Conservation (phyloP, 768 basidiomycete species). For the Coprinopsis sp. region DNA sequence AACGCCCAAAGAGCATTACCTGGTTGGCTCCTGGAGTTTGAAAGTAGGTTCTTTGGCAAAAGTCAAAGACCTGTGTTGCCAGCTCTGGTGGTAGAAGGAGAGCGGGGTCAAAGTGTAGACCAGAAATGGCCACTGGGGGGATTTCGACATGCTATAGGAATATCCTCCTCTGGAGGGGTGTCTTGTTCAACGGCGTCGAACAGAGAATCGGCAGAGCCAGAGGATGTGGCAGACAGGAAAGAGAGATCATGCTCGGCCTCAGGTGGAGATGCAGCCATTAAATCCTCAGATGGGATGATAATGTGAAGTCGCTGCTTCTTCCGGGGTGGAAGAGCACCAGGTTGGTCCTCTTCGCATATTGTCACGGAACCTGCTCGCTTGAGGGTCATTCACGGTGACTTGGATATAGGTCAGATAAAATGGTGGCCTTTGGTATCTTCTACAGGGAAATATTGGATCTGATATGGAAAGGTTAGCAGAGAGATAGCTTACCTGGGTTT, state of each 20-base stretch:
- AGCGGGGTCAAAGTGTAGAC: constrained; percentile 57
- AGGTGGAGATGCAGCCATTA: neutral
- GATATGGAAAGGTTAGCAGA: too few species aligned
- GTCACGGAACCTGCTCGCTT: neutral
- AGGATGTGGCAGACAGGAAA: constrained; percentile 1
- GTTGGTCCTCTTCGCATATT: neutral
- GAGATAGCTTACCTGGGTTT: too few species aligned
- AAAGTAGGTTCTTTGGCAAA: constrained; percentile 60
- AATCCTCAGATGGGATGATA: constrained; percentile 5
- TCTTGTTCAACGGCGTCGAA: neutral
- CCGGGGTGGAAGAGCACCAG: neutral
- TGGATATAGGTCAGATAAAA: too few species aligned
- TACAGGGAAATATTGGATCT: too few species aligned
- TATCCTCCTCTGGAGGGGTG: neutral
- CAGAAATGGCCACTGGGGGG: constrained; percentile 54
- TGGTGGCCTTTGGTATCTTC: too few species aligned
- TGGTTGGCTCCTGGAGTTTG: constrained; percentile 54
- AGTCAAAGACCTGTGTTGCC: constrained; percentile 41
- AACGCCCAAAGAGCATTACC: constrained; percentile 80
- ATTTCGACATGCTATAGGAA: constrained; percentile 8
- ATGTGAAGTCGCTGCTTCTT: constrained; percentile 11
- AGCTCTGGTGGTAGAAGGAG: constrained; percentile 47
- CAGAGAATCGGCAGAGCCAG: constrained; percentile 11
- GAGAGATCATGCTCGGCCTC: constrained; percentile 3
- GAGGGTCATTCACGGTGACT: constrained; percentile 1